These are phyloP conservation scores for Neurospora sp. DNA, from an alignment of 495 filamentous ascomycete genomes.

Conservation along the genomic window DNA sequence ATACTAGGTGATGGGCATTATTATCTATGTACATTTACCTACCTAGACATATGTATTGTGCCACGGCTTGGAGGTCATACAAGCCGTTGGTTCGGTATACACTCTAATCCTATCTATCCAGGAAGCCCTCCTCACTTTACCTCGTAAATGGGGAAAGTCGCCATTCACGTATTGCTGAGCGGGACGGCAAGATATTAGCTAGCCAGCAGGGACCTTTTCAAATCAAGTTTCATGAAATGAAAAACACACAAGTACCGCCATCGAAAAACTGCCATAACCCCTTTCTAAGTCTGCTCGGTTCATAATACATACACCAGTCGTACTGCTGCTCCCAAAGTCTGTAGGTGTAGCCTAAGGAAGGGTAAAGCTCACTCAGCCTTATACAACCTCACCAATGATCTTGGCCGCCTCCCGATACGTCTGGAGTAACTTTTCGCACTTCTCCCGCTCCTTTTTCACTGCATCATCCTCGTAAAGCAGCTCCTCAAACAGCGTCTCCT, in stretches of 20 bases:
- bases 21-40: neutral
- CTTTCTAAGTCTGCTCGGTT: neutral
- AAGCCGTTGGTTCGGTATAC: neutral
- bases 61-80: neutral
- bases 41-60: neutral
- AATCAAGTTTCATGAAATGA: neutral
- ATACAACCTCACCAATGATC: constrained; percentile 94
- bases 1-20: neutral
- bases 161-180: neutral
- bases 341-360: neutral
- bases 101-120: neutral
- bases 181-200: neutral
- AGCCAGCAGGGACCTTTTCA: neutral
- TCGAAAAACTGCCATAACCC: neutral
- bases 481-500: constrained; percentile 85
- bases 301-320: neutral
- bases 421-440: constrained; percentile 87
- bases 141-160: neutral
- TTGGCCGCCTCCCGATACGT: constrained; percentile 96
- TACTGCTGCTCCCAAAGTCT: neutral
- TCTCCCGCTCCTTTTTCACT: constrained; percentile 94
- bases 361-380: constrained; percentile 16
- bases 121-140: neutral
- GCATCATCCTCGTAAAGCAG: constrained; percentile 94
- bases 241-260: neutral